These are phyloP conservation scores for Aspergillus intermedius DNA, from an alignment of 2,329 filamentous ascomycete species.

Conservation along the genomic window DNA sequence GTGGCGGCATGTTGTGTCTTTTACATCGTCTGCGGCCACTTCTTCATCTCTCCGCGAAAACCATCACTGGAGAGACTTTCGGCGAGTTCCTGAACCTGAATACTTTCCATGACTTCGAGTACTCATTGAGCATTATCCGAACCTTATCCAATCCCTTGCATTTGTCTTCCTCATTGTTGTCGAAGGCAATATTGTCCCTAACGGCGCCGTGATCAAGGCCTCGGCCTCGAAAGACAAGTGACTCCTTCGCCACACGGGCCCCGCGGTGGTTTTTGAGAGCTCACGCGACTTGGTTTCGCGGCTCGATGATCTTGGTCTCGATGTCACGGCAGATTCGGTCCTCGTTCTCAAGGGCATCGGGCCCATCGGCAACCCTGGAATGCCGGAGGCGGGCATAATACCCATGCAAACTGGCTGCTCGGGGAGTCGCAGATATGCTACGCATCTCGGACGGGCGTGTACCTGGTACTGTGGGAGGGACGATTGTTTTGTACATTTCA, in stretches of 20 bases:
- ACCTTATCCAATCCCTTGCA: conserved; percentile 42
- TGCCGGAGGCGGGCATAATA: conserved; percentile 49
- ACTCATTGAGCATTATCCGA: conserved; percentile 40
- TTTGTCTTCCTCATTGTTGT: conserved; percentile 40
- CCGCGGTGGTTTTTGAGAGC: conserved; percentile 45
- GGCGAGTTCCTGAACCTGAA: conserved; percentile 40
- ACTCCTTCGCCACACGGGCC: conserved; percentile 40
- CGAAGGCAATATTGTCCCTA: conserved; percentile 43
- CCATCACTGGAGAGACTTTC: conserved; percentile 43
- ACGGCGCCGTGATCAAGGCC: conserved; percentile 46
- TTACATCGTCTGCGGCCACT: conserved; percentile 43
- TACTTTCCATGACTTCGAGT: conserved; percentile 37
- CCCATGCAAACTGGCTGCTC: conserved; percentile 44
- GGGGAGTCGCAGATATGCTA: conserved; percentile 49
- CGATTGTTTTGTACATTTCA: conserved; percentile 49
- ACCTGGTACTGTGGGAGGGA: conserved; percentile 51
- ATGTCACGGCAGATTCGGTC: conserved; percentile 41
- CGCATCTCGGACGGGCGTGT: conserved; percentile 50
- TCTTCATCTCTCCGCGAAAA: conserved; percentile 41
- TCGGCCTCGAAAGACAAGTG: conserved; percentile 44
- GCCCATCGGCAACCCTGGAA: conserved; percentile 47
- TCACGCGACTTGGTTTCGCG: conserved; percentile 40
- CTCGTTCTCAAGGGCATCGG: conserved; percentile 46
- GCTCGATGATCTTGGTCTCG: conserved; percentile 41
- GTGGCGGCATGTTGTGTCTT: conserved; percentile 51